phyloP scores from a whole-genome alignment of 2,329 filamentous ascomycete genomes.

The Talaromyces sp. region DNA sequence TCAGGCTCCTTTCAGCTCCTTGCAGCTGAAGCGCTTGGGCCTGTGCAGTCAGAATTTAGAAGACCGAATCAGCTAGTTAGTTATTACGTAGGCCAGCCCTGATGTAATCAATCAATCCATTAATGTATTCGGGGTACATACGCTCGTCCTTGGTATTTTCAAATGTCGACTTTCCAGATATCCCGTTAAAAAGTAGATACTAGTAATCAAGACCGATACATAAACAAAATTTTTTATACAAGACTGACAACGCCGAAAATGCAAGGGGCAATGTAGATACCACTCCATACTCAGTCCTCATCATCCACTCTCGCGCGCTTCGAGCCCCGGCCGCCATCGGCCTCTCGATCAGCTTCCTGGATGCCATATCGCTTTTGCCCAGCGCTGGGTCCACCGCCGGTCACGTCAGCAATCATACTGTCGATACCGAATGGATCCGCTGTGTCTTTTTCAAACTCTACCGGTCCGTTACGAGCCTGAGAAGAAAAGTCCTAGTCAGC shows the following conservation, averaged over 20 bases:
- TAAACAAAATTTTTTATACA: neutral
- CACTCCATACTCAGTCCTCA: slow-evolving; percentile 36
- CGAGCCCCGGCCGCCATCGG: slow-evolving; percentile 71
- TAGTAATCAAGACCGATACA: neutral
- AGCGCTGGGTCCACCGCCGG: slow-evolving; percentile 54
- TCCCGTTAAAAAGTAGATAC: neutral
- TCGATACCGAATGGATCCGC: slow-evolving; percentile 91
- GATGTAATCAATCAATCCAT: too few relatives aligned
- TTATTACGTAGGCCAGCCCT: neutral
- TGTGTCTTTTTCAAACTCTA: slow-evolving; percentile 90
- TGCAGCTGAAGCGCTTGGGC: neutral
- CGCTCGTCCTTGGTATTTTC: neutral
- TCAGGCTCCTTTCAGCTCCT: neutral
- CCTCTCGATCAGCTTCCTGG: slow-evolving; percentile 44
- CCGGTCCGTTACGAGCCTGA: slow-evolving; percentile 77
- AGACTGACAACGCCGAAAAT: neutral
- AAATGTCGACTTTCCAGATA: neutral
- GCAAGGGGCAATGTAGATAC: neutral
- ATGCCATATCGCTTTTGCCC: slow-evolving; percentile 43
- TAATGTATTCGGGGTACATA: neutral
- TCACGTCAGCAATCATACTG: slow-evolving; percentile 80
- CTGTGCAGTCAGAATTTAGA: neutral
- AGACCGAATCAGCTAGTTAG: neutral
- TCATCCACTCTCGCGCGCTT: slow-evolving; percentile 75
- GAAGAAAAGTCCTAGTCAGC: neutral